These are phyloP conservation scores for Trypanosoma boissoni DNA, from an alignment of 208 protist genomes.

Conservation along the genomic window DNA sequence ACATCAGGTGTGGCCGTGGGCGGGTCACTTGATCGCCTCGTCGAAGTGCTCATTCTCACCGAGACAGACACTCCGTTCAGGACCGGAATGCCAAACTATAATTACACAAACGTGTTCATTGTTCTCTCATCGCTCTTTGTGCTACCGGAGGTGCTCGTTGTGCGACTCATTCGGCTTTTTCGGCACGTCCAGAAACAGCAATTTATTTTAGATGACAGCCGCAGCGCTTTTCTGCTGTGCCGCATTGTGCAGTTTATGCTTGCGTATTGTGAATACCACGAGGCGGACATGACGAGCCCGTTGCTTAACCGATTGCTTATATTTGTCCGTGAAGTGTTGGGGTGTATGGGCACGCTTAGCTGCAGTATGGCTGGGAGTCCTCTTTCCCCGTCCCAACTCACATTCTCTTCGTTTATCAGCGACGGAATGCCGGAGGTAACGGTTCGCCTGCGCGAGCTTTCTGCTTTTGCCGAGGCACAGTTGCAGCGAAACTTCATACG, in stretches of 20 bases:
- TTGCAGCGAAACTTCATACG: too few species aligned
- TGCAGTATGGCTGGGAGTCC: too few species aligned
- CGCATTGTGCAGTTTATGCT: slow-evolving; percentile 55
- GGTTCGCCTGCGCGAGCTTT: not conserved
- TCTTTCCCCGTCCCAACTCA: too few species aligned
- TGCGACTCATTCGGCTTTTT: slow-evolving; percentile 61
- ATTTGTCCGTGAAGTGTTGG: too few species aligned
- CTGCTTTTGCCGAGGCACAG: not conserved
- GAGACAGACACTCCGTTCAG: slow-evolving; percentile 57
- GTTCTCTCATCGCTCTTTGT: slow-evolving; percentile 60
- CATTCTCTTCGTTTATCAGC: too few species aligned
- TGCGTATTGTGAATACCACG: slow-evolving; percentile 57
- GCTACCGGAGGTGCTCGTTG: slow-evolving; percentile 48
- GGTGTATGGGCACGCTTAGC: not conserved
- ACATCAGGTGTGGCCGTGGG: slow-evolving; percentile 25
- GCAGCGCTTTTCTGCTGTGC: slow-evolving; percentile 41
- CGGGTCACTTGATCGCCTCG: slow-evolving; percentile 53
- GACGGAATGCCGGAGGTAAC: too few species aligned
- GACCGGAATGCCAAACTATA: slow-evolving; percentile 40
- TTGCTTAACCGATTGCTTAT: slow-evolving; percentile 37
- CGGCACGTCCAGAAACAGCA: slow-evolving; percentile 32
- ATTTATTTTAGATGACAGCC: slow-evolving; percentile 19
- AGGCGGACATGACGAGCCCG: slow-evolving; percentile 47
- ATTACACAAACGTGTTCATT: slow-evolving; percentile 69
- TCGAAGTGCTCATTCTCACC: slow-evolving; percentile 54